phyloP scores from a whole-genome alignment of 2,329 filamentous ascomycete species.

The Ophiocordyceps camponoti-leonardi region DNA sequence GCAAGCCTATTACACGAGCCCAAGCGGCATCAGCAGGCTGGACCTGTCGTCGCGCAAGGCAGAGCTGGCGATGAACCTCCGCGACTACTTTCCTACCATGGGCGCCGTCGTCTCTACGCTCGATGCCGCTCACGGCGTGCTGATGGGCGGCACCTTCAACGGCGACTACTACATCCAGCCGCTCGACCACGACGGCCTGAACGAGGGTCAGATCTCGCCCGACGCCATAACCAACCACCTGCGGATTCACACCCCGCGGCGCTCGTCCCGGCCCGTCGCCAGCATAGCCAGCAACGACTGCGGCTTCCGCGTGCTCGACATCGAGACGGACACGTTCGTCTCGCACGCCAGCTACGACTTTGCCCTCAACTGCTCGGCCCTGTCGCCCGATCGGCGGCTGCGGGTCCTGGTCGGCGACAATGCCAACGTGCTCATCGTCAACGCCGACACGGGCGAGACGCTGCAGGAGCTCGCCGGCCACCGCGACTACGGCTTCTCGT shows the following conservation, averaged over 20 bases:
- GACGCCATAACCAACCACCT: slow-evolving; percentile 49
- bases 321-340: slow-evolving; percentile 40
- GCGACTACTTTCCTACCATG: slow-evolving; percentile 15
- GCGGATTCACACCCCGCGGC: slow-evolving; percentile 36
- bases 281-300: slow-evolving; percentile 48
- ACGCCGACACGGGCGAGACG: slow-evolving; percentile 46
- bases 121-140: slow-evolving; percentile 32
- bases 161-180: slow-evolving; percentile 35
- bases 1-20: slow-evolving; percentile 38
- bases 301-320: slow-evolving; percentile 39
- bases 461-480: slow-evolving; percentile 45
- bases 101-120: slow-evolving; percentile 30
- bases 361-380: slow-evolving; percentile 55
- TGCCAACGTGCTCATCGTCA: slow-evolving; percentile 45
- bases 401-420: slow-evolving; percentile 59
- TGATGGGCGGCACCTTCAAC: slow-evolving; percentile 41
- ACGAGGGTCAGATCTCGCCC: slow-evolving; percentile 29
- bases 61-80: slow-evolving; percentile 26
- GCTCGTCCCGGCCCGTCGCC: slow-evolving; percentile 32
- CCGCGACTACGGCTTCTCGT: slow-evolving; percentile 56
- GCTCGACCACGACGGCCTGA: slow-evolving; percentile 22
- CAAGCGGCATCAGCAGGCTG: slow-evolving; percentile 29
- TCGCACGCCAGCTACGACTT: slow-evolving; percentile 34
- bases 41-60: slow-evolving; percentile 29
- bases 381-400: slow-evolving; percentile 54